Evolutionary conservation across 73 alveolate genomes (phyloP).

Genomic region (Uronychia setigera): DNA sequence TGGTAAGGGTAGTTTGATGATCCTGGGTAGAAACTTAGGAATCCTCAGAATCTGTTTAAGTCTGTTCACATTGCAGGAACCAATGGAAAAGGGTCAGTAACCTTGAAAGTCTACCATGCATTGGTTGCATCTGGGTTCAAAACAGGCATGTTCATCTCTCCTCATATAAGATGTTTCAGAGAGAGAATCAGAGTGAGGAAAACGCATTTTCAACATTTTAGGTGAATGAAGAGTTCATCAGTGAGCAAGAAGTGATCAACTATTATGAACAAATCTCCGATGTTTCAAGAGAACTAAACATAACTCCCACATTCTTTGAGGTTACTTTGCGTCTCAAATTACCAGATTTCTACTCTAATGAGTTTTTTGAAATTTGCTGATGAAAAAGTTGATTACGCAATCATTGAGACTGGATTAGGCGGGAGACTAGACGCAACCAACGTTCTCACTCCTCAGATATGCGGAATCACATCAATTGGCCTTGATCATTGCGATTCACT

Average conservation of each 20-base stretch:
- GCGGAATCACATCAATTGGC: slow-evolving; percentile 82
- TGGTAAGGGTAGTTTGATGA: too few relatives aligned
- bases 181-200: slow-evolving; percentile 92
- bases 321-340: slow-evolving; percentile 62
- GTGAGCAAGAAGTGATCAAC: slow-evolving; percentile 60
- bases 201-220: too few relatives aligned
- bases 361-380: slow-evolving; percentile 71
- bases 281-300: slow-evolving; percentile 36
- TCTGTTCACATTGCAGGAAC: slow-evolving; percentile 92
- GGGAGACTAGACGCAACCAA: slow-evolving; percentile 91
- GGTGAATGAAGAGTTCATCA: slow-evolving; percentile 64
- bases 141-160: slow-evolving; percentile 85
- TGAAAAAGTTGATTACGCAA: slow-evolving; percentile 78
- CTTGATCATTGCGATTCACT: slow-evolving; percentile 84
- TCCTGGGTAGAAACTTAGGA: slow-evolving; percentile 7
- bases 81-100: slow-evolving; percentile 96
- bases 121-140: slow-evolving; percentile 66
- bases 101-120: slow-evolving; percentile 68
- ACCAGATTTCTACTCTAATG: slow-evolving; percentile 68
- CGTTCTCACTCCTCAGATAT: slow-evolving; percentile 68
- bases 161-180: slow-evolving; percentile 83
- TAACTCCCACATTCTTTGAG: slow-evolving; percentile 56
- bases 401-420: slow-evolving; percentile 89
- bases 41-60: slow-evolving; percentile 6
- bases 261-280: slow-evolving; percentile 28